phyloP scores from a whole-genome alignment of 768 basidiomycete species.

The Rhizopogon vulgaris region DNA sequence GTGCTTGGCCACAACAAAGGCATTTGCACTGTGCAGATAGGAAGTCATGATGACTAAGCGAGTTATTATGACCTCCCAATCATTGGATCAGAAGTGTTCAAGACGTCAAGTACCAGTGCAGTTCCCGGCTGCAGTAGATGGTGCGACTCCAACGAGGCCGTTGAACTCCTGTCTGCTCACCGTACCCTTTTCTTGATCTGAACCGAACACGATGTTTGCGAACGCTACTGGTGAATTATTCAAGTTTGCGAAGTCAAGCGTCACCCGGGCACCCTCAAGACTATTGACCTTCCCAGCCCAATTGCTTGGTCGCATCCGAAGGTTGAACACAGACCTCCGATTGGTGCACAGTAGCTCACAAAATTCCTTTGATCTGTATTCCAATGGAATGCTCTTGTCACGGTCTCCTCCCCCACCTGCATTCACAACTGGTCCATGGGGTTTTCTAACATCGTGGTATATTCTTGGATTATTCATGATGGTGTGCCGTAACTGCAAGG shows the following conservation, averaged over 20 bases:
- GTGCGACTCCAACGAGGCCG: background rate
- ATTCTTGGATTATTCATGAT: slow-evolving; percentile 59
- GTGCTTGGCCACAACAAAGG: background rate
- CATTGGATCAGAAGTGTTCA: background rate
- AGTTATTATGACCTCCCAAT: background rate
- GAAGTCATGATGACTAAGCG: slow-evolving; percentile 18
- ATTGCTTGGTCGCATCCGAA: slow-evolving; percentile 33
- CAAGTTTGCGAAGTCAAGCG: background rate
- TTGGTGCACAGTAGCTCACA: slow-evolving; percentile 21
- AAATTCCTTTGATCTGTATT: background rate
- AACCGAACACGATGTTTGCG: background rate
- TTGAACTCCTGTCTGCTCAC: background rate
- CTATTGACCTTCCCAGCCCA: slow-evolving; percentile 37
- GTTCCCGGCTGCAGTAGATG: background rate
- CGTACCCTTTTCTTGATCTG: background rate
- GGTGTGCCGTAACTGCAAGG: slow-evolving; percentile 32
- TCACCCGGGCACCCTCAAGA: slow-evolving; percentile 6
- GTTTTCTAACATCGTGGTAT: slow-evolving; percentile 71
- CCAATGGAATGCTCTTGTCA: background rate
- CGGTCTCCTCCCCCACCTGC: slow-evolving; percentile 7
- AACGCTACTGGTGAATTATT: slow-evolving; percentile 1
- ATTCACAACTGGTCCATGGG: slow-evolving; percentile 46
- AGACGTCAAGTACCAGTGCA: too few species aligned
- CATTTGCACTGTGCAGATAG: background rate
- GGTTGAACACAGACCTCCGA: slow-evolving; percentile 31